Base-by-base conservation (phyloP, 345 rosid genomes). In the Euphorbia peplus region DNA sequence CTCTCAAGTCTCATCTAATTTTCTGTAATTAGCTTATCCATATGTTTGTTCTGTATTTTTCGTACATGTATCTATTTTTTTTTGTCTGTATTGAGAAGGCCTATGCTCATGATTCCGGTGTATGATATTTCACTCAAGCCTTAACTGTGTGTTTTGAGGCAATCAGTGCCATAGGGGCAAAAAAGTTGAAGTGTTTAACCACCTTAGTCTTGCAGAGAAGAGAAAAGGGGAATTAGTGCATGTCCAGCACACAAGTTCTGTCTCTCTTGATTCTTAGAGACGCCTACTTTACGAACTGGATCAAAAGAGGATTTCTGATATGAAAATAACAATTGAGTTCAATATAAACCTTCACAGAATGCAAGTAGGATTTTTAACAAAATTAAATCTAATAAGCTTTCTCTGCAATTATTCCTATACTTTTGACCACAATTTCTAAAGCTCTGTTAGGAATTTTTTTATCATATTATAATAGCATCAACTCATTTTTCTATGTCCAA, bases 351-450 rank as follows among this genome's bases (percentile, higher is more conserved):
- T 18, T 3, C 1, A 50, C 22, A 50, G 24, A 3, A 50, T 50
- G 54, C 54, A 50, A 50, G 54, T 18, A 50, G 21, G 18, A 7
- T 50, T 6, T 18, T 3, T 50, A 18, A 50, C 10, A 50, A 46
- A 50, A 50, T 16, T 47, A 47, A 16, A 1, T 47, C 52, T 0
- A 47, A 47, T 47, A 1, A 47, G 37, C 56, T 59, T 79, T 90
- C 73, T 48, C 82, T 9, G 91, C 85, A 54, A 59, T 41, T 37
- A 90, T 90, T 83, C 96, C 96, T 29, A 1, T 24, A 80, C 24
- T 64, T 37, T 82, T 90, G 68, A 90, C 93, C 37, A 16, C 12
- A 5, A 66, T 90, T 60, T 4, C 0, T 32, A 32, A 32, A 32
- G 37, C 37, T 32, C 6, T 32, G 4, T 32, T n/a, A 50, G 22